Conservation (phyloP, 176 grass and related monocot genomes). For the Typha latifolia region DNA sequence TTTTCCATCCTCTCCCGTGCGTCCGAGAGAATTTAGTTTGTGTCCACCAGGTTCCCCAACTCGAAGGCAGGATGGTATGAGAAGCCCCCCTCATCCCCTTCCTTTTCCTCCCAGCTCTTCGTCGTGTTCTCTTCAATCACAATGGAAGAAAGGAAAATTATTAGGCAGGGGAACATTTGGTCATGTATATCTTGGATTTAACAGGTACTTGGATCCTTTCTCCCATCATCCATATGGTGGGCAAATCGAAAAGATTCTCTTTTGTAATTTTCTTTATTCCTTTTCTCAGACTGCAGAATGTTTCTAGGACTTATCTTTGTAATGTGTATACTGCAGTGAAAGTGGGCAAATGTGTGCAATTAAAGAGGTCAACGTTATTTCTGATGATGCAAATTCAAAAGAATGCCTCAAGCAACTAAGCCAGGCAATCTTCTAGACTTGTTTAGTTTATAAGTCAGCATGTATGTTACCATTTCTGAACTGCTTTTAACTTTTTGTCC, state of each 20-base stretch:
- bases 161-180: constrained; percentile 76
- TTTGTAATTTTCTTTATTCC: neutral
- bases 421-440: constrained; percentile 44
- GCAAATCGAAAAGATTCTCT: constrained; percentile 1
- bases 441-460: constrained; percentile 9
- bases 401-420: constrained; percentile 90
- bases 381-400: constrained; percentile 87
- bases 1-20: constrained; percentile 29
- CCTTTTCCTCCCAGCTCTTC: constrained; percentile 50
- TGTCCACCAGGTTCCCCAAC: constrained; percentile 35
- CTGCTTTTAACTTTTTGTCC: neutral
- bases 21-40: constrained; percentile 44
- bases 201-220: constrained; percentile 36
- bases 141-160: constrained; percentile 64
- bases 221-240: neutral
- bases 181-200: constrained; percentile 75
- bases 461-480: neutral
- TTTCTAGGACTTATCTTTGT: constrained; percentile 9
- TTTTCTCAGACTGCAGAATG: constrained; percentile 3
- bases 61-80: constrained; percentile 42
- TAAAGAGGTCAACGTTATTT: constrained; percentile 96
- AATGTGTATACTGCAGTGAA: constrained; percentile 46
- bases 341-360: constrained; percentile 86
- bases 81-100: constrained; percentile 34
- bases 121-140: constrained; percentile 42